A percentile compares a stretch with the other conserved stretches of the same genome.
Conservation (phyloP, 1,284 basidiomycete genomes). For the Prillingera fragicola region DNA sequence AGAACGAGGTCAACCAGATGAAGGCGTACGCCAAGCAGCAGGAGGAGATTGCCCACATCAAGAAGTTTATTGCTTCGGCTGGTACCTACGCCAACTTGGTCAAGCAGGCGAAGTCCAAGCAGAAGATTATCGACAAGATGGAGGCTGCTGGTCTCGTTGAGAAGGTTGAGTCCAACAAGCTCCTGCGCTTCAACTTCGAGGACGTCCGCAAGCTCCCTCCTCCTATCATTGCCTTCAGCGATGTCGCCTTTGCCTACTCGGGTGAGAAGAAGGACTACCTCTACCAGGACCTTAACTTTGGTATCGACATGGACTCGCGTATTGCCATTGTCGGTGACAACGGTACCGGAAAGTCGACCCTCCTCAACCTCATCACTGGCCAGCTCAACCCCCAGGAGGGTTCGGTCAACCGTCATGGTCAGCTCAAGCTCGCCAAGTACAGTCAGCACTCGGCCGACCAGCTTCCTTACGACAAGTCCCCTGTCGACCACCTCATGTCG, state of each 20-base stretch:
- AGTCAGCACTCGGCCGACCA: conserved; percentile 99
- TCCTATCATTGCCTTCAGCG: conserved; percentile 92
- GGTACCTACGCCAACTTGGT: conserved; percentile 99
- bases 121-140: conserved; percentile 99
- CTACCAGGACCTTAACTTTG: conserved; percentile 82
- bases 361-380: conserved; percentile 90
- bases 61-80: conserved; percentile 93
- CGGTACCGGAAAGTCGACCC: conserved; percentile 95
- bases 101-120: conserved; percentile 98
- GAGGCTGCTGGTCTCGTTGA: conserved; percentile 97
- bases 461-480: conserved; percentile 85
- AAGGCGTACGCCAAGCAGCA: conserved; percentile 98
- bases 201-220: conserved; percentile 90
- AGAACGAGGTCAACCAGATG: conserved; percentile 99
- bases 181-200: conserved; percentile 91
- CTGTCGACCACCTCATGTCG: conserved; percentile 89
- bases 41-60: conserved; percentile 96
- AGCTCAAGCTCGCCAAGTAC: conserved; percentile 93
- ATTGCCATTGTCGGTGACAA: conserved; percentile 97
- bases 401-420: conserved; percentile 78
- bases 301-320: conserved; percentile 67
- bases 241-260: conserved; percentile 92
- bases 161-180: conserved; percentile 69
- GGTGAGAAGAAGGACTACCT: conserved; percentile 82
- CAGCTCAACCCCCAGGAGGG: conserved; percentile 75